Base-by-base conservation (phyloP, 2,329 filamentous ascomycete species). In the Colletotrichum salicis region DNA sequence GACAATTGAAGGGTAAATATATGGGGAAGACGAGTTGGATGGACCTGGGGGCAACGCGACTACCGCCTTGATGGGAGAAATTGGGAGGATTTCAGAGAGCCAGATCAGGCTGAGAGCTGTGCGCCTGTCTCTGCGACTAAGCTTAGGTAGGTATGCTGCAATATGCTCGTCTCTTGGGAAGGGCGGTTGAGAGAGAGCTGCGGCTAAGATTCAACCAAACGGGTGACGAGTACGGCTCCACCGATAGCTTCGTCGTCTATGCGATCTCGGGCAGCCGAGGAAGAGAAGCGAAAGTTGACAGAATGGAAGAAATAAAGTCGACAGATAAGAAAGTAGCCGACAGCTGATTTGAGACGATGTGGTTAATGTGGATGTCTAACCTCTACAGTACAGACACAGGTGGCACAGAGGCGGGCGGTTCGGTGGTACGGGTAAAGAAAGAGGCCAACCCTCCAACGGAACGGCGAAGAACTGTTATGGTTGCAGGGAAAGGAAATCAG, bases 181-280 rank as follows among this genome's bases (percentile, higher is more conserved):
- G 70, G 70, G 67, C 67, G 70, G 59, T 71, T 71, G 61, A 62
- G 52, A 62, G 22, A 65, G 57, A 54, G 61, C 61, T 72, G 62
- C 61, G 70, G 67, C 70, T 72, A 67, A 67, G 61, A 71, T 62
- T 72, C 67, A 67, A 72, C 70, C 67, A 71, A 67, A 71, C 55
- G 33, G 57, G 56, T 45, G 57, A 71, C 56, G 48, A 71, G 67
- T 37, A 71, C 60, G 27, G 56, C 56, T 72, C 67, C 67, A 71
- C 70, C 56, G 61, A 54, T 33, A 52, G 61, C 31, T 33, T 55
- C 10, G 67, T 59, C 29, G 65, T 69, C 69, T 60, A 60, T 27
- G 59, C 48, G 55, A 54, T 59, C 60, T 64, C 33, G 54, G 22
- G 59, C 62, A 66, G 63, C 63, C 57, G 58, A 57, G 37, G 12